Evolutionary conservation across 345 rosid genomes (phyloP), one percentile per base, ranked within the genome.

Genomic region (Gossypium anomalum): DNA sequence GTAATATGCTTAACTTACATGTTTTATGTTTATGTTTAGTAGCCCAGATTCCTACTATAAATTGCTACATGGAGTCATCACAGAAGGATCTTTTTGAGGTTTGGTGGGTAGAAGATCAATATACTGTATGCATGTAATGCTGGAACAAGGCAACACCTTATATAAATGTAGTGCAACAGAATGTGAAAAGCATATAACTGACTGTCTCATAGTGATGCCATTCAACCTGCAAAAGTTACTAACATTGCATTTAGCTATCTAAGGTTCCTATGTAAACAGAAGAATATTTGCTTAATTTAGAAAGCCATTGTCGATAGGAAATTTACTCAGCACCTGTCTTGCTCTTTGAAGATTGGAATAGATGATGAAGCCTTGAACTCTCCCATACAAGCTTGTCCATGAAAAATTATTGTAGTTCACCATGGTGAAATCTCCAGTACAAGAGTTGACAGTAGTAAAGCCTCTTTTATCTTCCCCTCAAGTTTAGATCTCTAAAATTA

Each of bases 151-250:
- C 14, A 51, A 68, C 16, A 27, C 44, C 20, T 48, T 11, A 49
- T 4, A 25, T 68, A 23, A 45, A 22, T 20, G 7, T 23, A 5
- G 4, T 25, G 58, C 13, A 7, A 14, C 20, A 2, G 70, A 66
- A 44, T 13, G 52, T 65, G 14, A 44, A 44, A 43, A 65, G 47
- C 10, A 65, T 9, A 20, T 19, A 43, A 65, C 70, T 19, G 27
- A 0, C 51, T 44, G 70, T 20, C 70, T 67, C 34, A 13, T 5
- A 45, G 11, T 22, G 34, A 20, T 43, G 34, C 4, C n/a, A 43
- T 23, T 67, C 71, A 67, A 49, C 43, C 72, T 49, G 56, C 13
- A 27, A 67, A 67, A 17, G 34, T 68, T 25, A 25, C n/a, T 67
- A 67, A 67, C 38, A 16, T 15, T 23, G 71, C 71, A 67, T 52